A percentile compares a stretch with the other conserved stretches of the same genome.
Conservation (phyloP, 305 asterid genomes). For the Withania somnifera region DNA sequence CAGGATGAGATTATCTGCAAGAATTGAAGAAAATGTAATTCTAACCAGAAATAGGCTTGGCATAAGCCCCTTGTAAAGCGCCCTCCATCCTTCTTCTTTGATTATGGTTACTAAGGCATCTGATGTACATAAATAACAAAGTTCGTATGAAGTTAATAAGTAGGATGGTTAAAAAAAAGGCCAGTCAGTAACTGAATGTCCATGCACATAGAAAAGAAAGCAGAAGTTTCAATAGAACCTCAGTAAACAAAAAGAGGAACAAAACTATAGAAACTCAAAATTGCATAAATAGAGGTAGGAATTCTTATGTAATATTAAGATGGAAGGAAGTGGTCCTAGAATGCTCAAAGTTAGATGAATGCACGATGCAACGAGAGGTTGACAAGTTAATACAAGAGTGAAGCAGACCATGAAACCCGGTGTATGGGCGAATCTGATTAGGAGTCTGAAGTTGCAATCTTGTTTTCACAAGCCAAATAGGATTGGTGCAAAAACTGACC, state of each 20-base stretch:
- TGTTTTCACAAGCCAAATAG: conserved; percentile 95
- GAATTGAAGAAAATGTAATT: conserved; percentile 11
- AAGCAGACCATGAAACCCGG: conserved; percentile 80
- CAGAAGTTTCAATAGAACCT: background rate
- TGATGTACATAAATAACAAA: conserved; percentile 22
- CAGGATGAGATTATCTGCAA: background rate
- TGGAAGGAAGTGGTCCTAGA: background rate
- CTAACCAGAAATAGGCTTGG: conserved; percentile 86
- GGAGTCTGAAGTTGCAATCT: conserved; percentile 97
- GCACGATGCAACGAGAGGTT: conserved; percentile 3
- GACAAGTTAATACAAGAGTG: conserved; percentile 11
- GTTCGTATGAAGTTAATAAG: background rate
- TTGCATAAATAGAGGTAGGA: background rate
- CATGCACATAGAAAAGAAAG: background rate
- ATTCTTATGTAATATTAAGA: background rate
- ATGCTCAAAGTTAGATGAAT: background rate
- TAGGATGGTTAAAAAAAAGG: background rate
- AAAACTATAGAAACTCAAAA: background rate
- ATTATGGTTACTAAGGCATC: conserved; percentile 85
- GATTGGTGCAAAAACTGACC: conserved; percentile 84
- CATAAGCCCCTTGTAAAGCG: conserved; percentile 79
- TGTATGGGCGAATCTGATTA: conserved; percentile 54
- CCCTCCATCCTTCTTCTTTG: conserved; percentile 92
- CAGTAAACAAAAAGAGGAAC: background rate
- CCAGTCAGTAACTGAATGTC: background rate